These are phyloP conservation scores for Zangia roseola DNA, from an alignment of 768 basidiomycete species.

Conservation along the genomic window DNA sequence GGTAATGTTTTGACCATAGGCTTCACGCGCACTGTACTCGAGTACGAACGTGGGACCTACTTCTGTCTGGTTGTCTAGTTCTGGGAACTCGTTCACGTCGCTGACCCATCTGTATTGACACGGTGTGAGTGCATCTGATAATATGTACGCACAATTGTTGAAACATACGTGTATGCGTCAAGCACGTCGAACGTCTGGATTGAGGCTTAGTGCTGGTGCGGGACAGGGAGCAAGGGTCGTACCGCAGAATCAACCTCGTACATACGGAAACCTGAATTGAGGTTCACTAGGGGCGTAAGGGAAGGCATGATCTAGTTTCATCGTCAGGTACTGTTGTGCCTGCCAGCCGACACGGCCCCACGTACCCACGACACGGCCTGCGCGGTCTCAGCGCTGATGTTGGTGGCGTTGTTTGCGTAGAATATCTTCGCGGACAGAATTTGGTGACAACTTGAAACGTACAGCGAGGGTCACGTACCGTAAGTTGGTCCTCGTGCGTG, in stretches of 20 bases:
- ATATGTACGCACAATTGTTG: neutral
- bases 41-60: conserved; percentile 57
- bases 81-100: conserved; percentile 56
- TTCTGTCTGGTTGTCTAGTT: conserved; percentile 52
- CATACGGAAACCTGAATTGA: conserved; percentile 68
- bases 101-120: conserved; percentile 53
- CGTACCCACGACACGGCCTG: conserved; percentile 47
- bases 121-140: neutral
- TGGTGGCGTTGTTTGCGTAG: conserved; percentile 68
- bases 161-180: conserved; percentile 68
- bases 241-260: conserved; percentile 41
- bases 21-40: no score
- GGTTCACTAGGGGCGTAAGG: conserved; percentile 61
- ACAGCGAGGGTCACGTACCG: conserved; percentile 36
- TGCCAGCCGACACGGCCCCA: neutral
- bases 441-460: neutral
- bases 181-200: conserved; percentile 67
- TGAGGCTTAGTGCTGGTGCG: neutral
- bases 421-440: conserved; percentile 47
- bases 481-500: conserved; percentile 68
- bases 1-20: conserved; percentile 52
- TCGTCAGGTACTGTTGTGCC: neutral
- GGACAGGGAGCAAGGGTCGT: neutral
- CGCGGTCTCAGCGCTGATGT: conserved; percentile 53
- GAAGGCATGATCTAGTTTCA: conserved; percentile 44